These are phyloP conservation scores for Colletotrichum noveboracense DNA, from an alignment of 2,329 filamentous ascomycete species.

Conservation along the genomic window DNA sequence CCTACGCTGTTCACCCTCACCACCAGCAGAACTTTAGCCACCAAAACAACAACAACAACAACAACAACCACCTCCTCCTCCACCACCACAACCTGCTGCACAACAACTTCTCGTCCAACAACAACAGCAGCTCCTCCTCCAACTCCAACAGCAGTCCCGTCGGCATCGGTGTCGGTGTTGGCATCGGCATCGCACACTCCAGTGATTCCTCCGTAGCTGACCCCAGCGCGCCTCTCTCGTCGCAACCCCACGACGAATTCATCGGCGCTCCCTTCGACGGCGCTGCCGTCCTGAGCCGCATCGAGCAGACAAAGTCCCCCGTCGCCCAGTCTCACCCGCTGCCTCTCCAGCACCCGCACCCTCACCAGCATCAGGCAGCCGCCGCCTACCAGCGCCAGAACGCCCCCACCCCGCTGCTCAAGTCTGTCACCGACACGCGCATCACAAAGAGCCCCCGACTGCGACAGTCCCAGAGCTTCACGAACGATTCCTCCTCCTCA, in stretches of 20 bases:
- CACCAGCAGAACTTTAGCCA: slow-evolving; percentile 32
- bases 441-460: slow-evolving; percentile 61
- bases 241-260: slow-evolving; percentile 57
- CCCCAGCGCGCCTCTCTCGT: slow-evolving; percentile 35
- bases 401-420: slow-evolving; percentile 41
- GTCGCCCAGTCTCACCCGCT: slow-evolving; percentile 18
- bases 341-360: slow-evolving; percentile 26
- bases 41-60: slow-evolving; percentile 4
- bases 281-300: slow-evolving; percentile 63
- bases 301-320: slow-evolving; percentile 57
- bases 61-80: not conserved
- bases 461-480: slow-evolving; percentile 71
- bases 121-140: not conserved
- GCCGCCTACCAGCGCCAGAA: slow-evolving; percentile 32
- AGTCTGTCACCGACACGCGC: slow-evolving; percentile 60
- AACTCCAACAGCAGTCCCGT: slow-evolving; percentile 24
- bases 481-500: slow-evolving; percentile 53
- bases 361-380: slow-evolving; percentile 17
- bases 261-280: slow-evolving; percentile 71
- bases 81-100: too few relatives aligned
- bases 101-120: slow-evolving; percentile 4
- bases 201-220: slow-evolving; percentile 36
- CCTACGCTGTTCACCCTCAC: slow-evolving; percentile 83
- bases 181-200: slow-evolving; percentile 8
- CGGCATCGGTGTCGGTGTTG: slow-evolving; percentile 25